Percentiles rank a stretch among this genome's conserved stretches.
Evolutionary conservation across 176 grass and related monocot species (phyloP).

Genomic region (Leersia perrieri): DNA sequence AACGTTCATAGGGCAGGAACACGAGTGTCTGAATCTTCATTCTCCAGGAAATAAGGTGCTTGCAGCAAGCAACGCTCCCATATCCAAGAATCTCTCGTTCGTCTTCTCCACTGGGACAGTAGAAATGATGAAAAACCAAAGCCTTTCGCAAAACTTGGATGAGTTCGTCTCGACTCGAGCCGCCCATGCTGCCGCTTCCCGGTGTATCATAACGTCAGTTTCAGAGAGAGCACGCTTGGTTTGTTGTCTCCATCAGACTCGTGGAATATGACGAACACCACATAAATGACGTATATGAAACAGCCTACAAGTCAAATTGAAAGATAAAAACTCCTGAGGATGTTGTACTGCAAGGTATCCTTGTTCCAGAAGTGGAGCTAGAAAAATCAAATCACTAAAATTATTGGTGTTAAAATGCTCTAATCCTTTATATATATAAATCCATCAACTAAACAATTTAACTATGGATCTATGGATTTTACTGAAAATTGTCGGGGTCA

Average conservation of each 20-base stretch:
- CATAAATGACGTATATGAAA: no score
- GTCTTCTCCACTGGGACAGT: not conserved
- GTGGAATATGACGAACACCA: no score
- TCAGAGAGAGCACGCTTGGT: not conserved
- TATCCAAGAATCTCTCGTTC: not conserved
- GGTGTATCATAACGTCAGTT: not conserved
- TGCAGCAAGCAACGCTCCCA: not conserved
- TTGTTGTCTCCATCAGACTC: not conserved
- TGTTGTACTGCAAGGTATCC: no score
- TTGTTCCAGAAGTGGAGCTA: no score
- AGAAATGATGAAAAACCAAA: not conserved
- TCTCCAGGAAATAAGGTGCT: not conserved
- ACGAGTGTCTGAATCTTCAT: not conserved
- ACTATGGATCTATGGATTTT: no score
- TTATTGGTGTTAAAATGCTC: no score
- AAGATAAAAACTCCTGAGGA: no score
- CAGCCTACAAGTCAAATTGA: no score
- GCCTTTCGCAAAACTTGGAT: not conserved
- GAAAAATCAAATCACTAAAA: no score
- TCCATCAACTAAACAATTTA: no score
- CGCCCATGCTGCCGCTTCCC: not conserved
- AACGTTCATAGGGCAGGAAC: not conserved
- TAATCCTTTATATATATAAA: no score
- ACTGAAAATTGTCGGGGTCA: no score
- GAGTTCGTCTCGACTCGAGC: not conserved